These are phyloP conservation scores for Hypomyces perniciosus DNA, from an alignment of 2,329 filamentous ascomycete species.

Conservation along the genomic window DNA sequence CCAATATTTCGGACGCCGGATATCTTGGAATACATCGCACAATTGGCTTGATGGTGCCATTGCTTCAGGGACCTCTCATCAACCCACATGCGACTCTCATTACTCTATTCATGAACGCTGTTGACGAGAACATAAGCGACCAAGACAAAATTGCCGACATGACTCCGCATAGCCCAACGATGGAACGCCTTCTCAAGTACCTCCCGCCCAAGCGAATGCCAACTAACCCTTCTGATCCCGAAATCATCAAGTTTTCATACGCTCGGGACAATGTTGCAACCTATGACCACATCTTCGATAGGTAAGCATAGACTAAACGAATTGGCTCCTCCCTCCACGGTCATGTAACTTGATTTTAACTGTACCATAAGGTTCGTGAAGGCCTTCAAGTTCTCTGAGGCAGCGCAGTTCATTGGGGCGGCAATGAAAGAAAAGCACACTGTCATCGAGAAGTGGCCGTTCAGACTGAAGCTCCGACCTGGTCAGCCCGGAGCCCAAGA, in stretches of 20 bases:
- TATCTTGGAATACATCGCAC: not conserved
- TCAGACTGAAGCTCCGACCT: not conserved
- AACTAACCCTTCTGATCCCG: not conserved
- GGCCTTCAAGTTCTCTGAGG: not conserved
- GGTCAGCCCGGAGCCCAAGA: not conserved
- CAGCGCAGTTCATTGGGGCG: not conserved
- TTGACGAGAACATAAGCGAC: not conserved
- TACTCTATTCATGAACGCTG: slow-evolving; percentile 2
- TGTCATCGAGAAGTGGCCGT: slow-evolving; percentile 5
- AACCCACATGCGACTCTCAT: slow-evolving; percentile 7
- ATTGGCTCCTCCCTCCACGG: not conserved
- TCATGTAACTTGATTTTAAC: not conserved
- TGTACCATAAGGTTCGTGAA: not conserved
- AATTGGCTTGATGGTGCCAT: not conserved
- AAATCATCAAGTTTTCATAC: not conserved
- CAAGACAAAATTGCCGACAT: not conserved
- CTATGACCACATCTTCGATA: not conserved
- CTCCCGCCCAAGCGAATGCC: not conserved
- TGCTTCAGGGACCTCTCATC: not conserved
- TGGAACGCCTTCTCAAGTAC: not conserved
- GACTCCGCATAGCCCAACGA: no score
- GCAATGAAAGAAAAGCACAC: slow-evolving; percentile 3
- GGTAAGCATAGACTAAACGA: not conserved
- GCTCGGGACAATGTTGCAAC: not conserved
- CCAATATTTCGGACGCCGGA: not conserved